Base-by-base conservation (phyloP, 2,329 filamentous ascomycete species). In the Aspergillus terreus region DNA sequence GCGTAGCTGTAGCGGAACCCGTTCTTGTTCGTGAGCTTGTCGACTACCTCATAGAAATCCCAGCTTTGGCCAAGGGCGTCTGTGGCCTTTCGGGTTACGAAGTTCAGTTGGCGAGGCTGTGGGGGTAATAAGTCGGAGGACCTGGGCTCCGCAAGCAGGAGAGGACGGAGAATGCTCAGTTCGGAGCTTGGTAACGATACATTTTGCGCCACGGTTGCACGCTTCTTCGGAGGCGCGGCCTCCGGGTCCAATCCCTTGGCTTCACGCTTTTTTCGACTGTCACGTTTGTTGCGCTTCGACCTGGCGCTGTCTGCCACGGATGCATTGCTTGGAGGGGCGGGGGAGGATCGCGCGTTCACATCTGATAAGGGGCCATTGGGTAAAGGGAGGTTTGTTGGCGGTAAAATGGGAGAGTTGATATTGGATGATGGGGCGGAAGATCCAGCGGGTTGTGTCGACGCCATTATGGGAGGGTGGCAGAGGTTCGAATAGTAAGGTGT, bases 1-100 rank as follows among this genome's bases (percentile, higher is more conserved):
- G 90, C 95, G 62, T 92, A 88, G 30, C 86, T 88, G 69, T 97
- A 97, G 53, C 90, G 87, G 68, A 92, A 97, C 50, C 86, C 82
- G 59, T 81, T 82, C 61, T 84, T 83, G 64, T 86, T 86, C 64
- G 82, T 83, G 6, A 84, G 81, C 51, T 75, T 75, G 53, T 75
- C 72, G 23, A 69, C 70, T 30, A 75, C 63, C 47, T 75, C 72
- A 48, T 72, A 73, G 46, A 75, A 75, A 46, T 72, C 65, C 68
- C 71, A 74, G 33, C 58, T 68, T 47, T 69, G 64, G 2, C 65
- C 63, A 7, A 70, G 52, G 1, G 67, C 58, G 6, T 65, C 58
- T 1, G 71, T 74, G n/a, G 60, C 57, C 56, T 70, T 73, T 32
- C 58, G 63, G 40, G 53, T 67, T 41, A 70, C 63, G 14, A 62